A percentile compares a stretch with the other conserved stretches of the same genome.
Evolutionary conservation across 2,329 filamentous ascomycete genomes (phyloP).

Genomic region (Diaporthe destruens): DNA sequence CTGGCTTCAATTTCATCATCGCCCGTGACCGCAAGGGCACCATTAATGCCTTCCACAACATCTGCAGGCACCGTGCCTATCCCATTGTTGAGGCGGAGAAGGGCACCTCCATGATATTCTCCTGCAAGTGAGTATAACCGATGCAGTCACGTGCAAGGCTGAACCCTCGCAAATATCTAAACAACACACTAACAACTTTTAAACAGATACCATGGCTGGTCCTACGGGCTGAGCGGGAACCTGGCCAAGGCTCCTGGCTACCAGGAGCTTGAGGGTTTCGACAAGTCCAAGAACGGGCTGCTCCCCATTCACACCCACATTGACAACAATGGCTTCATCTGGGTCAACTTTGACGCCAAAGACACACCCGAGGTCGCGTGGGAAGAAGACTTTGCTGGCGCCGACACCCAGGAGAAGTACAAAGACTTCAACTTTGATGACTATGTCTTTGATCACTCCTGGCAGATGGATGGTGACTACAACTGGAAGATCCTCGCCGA

Average conservation of each 20-base stretch:
- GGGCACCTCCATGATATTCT: constrained; percentile 65
- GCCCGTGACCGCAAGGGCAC: constrained; percentile 62
- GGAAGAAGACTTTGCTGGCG: constrained; percentile 63
- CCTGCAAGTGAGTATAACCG: constrained; percentile 60
- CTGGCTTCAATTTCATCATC: constrained; percentile 68
- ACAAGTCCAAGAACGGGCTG: constrained; percentile 67
- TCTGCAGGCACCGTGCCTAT: constrained; percentile 72
- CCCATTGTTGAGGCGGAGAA: constrained; percentile 65
- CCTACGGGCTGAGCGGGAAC: constrained; percentile 68
- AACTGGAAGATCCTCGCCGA: constrained; percentile 73
- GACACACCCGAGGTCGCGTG: constrained; percentile 61
- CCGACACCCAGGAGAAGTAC: constrained; percentile 61
- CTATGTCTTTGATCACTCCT: constrained; percentile 69
- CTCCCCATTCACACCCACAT: constrained; percentile 67
- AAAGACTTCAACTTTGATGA: constrained; percentile 62
- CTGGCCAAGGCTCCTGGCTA: constrained; percentile 72
- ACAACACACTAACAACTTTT: neutral
- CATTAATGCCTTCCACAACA: constrained; percentile 72
- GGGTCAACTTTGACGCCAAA: constrained; percentile 66
- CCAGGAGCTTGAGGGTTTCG: constrained; percentile 67
- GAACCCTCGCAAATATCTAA: neutral
- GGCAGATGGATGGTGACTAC: constrained; percentile 68
- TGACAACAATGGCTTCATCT: constrained; percentile 67
- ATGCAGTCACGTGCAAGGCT: neutral
- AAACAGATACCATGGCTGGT: constrained; percentile 59